These are phyloP conservation scores for Spencermartinsiella ligniputridi DNA, from an alignment of 1,139 yeast genomes.

Conservation along the genomic window DNA sequence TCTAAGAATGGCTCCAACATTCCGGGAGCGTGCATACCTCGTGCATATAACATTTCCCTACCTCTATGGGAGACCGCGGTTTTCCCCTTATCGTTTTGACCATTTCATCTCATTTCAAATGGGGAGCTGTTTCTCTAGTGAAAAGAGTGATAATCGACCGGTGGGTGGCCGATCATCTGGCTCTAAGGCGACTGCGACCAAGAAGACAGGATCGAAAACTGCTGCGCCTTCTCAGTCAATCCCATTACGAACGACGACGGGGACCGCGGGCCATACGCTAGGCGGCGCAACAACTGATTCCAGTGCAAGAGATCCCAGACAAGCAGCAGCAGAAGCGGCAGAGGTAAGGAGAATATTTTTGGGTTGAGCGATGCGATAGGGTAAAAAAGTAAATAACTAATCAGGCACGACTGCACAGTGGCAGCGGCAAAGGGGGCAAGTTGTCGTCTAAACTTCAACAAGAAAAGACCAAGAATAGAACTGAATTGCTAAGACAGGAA, in stretches of 20 bases:
- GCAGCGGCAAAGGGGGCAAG: constrained; percentile 21
- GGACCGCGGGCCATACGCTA: neutral
- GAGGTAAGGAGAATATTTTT: constrained; percentile 16
- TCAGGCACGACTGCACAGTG: constrained; percentile 13
- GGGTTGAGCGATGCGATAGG: neutral
- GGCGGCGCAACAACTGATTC: neutral
- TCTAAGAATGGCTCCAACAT: too few relatives aligned
- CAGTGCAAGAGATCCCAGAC: constrained; percentile 14
- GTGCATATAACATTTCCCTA: too few relatives aligned
- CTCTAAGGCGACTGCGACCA: neutral
- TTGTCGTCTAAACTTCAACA: constrained; percentile 27
- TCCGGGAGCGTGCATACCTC: too few relatives aligned
- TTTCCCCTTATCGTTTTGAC: too few relatives aligned
- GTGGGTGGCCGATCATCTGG: neutral
- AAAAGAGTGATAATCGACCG: neutral
- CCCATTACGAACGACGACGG: neutral
- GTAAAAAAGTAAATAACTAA: too few relatives aligned
- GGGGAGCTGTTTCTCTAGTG: constrained; percentile 2
- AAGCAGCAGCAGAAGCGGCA: constrained; percentile 27
- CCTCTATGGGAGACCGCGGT: too few relatives aligned
- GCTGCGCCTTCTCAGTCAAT: neutral
- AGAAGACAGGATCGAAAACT: neutral
- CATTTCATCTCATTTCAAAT: too few relatives aligned
- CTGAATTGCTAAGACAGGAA: constrained; percentile 19
- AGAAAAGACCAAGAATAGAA: constrained; percentile 21